phyloP scores from a whole-genome alignment of 169 alveolate species.

The Plasmodium malariae region DNA sequence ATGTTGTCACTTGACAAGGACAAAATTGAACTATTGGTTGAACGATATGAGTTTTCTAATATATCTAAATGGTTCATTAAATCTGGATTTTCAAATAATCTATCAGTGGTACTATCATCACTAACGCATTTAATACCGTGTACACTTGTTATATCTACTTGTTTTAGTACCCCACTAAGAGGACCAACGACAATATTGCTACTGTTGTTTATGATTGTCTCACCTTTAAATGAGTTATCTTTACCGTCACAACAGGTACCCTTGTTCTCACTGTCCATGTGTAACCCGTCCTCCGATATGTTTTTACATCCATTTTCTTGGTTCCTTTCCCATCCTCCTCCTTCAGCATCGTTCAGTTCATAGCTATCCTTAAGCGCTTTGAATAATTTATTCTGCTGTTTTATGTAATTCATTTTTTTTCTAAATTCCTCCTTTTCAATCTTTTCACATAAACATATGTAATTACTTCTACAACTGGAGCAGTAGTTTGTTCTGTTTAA shows the following conservation, averaged over 20 bases:
- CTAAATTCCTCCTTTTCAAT: conserved; percentile 34
- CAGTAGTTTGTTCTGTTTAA: conserved; percentile 27
- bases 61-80: conserved; percentile 13
- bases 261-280: neutral
- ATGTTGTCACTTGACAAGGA: conserved; percentile 51
- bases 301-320: neutral
- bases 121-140: no score
- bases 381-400: conserved; percentile 1
- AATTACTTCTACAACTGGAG: conserved; percentile 40
- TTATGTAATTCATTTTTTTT: conserved; percentile 34
- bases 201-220: neutral
- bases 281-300: no score
- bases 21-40: conserved; percentile 53
- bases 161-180: no score
- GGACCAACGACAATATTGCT: neutral
- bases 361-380: neutral
- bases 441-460: conserved; percentile 53
- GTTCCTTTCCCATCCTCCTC: neutral
- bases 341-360: neutral
- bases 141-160: no score
- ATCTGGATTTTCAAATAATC: conserved; percentile 10
- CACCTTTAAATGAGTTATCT: no score
- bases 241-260: neutral
- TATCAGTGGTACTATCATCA: neutral
- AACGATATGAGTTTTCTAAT: conserved; percentile 42